phyloP scores from a whole-genome alignment of 2,329 filamentous ascomycete genomes.

The Penicillium sp. region DNA sequence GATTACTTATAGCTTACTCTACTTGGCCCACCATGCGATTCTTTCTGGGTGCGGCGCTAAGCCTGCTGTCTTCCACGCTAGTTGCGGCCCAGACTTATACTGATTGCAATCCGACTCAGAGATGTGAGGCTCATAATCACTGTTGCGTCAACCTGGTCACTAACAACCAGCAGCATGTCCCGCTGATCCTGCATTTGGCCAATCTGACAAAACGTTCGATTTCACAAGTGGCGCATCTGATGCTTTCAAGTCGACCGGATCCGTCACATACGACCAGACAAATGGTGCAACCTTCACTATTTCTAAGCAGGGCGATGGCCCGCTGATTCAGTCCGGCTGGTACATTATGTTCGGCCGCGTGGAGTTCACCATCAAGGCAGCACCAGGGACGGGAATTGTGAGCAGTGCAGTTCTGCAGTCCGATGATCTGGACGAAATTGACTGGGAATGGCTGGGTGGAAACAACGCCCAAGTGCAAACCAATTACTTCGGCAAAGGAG shows the following conservation, averaged over 20 bases:
- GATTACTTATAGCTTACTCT: neutral
- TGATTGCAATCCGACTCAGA: constrained; percentile 36
- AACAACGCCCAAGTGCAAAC: constrained; percentile 71
- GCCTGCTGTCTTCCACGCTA: constrained; percentile 23
- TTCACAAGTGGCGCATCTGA: constrained; percentile 70
- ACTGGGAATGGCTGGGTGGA: constrained; percentile 89
- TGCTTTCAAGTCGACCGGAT: constrained; percentile 63
- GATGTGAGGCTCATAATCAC: constrained; percentile 23
- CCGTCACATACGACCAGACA: constrained; percentile 58
- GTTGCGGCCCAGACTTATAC: constrained; percentile 38
- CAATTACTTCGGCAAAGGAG: constrained; percentile 94
- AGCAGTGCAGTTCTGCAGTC: constrained; percentile 86
- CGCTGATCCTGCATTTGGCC: constrained; percentile 69
- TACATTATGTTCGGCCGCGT: constrained; percentile 99
- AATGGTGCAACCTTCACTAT: constrained; percentile 79
- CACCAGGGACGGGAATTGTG: constrained; percentile 82
- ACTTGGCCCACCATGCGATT: constrained; percentile 27
- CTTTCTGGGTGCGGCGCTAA: constrained; percentile 18
- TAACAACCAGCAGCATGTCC: constrained; percentile 51
- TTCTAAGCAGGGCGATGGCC: constrained; percentile 66
- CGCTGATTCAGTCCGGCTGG: constrained; percentile 79
- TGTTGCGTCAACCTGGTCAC: neutral
- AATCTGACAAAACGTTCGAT: constrained; percentile 65
- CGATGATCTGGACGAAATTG: constrained; percentile 88
- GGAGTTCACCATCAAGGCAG: constrained; percentile 73